Percentiles rank a stretch among this genome's conserved stretches.
These are phyloP conservation scores for Camelina neglecta DNA, from an alignment of 345 rosid species.

Conservation along the genomic window DNA sequence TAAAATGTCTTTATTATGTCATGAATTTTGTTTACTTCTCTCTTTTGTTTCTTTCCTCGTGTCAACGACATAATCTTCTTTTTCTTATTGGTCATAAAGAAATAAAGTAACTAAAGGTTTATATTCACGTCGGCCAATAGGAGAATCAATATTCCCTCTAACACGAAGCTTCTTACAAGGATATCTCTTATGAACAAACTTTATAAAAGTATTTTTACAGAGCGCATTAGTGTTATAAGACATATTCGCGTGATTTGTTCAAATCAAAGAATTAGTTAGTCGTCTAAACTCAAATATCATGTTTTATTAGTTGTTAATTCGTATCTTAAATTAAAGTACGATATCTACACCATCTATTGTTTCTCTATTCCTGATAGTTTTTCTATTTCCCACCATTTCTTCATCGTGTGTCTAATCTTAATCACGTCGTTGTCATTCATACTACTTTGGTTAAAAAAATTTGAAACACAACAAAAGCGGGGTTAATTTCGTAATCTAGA, in stretches of 20 bases:
- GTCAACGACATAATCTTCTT: constrained; percentile 27
- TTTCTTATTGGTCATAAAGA: constrained; percentile 18
- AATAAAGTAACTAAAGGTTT: constrained; percentile 1
- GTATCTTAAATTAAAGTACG: too few species aligned
- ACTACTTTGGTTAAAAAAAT: constrained; percentile 11
- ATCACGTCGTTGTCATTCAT: constrained; percentile 14
- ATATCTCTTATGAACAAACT: background rate
- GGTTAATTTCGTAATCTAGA: constrained; percentile 21
- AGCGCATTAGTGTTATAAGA: background rate
- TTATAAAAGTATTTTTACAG: background rate
- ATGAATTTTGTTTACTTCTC: background rate
- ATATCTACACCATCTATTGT: background rate
- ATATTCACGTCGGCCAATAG: constrained; percentile 9
- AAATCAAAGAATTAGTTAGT: background rate
- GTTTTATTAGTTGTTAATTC: too few species aligned
- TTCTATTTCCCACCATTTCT: background rate
- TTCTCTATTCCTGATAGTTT: background rate
- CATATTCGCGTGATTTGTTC: background rate
- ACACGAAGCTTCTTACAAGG: background rate
- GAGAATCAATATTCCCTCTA: constrained; percentile 19
- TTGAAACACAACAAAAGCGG: background rate
- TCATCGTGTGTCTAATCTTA: constrained; percentile 4
- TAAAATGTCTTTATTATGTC: background rate
- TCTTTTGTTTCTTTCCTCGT: background rate
- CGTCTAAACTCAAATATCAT: background rate